Conservation (phyloP, 768 basidiomycete species). For the Lactifluus volemus region DNA sequence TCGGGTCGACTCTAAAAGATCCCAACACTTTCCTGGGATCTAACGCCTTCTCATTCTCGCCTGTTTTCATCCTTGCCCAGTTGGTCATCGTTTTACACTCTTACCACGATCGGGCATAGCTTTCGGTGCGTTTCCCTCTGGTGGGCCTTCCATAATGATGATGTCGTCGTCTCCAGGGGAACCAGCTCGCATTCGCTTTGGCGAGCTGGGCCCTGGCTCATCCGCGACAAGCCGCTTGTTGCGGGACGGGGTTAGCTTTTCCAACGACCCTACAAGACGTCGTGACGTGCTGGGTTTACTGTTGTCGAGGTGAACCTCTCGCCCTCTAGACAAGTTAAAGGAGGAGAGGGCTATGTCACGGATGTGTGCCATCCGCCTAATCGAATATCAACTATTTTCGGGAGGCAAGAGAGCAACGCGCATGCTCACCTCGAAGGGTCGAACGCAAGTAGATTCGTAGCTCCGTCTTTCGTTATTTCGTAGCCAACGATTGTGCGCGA, state of each 20-base stretch:
- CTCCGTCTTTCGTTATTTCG: constrained; percentile 51
- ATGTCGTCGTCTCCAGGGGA: constrained; percentile 5
- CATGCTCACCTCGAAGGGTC: constrained; percentile 60
- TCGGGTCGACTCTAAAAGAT: constrained; percentile 40
- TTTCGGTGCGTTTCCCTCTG: not conserved
- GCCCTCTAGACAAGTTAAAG: not conserved
- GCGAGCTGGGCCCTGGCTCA: not conserved
- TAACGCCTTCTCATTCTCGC: constrained; percentile 18
- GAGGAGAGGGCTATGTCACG: constrained; percentile 3
- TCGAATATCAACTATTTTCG: not conserved
- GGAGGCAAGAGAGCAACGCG: not conserved
- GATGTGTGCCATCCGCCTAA: constrained; percentile 4
- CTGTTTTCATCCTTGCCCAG: not conserved
- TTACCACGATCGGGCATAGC: constrained; percentile 8
- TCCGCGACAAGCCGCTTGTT: constrained; percentile 1
- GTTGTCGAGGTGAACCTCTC: not conserved
- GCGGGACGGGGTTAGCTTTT: not conserved
- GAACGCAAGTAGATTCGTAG: constrained; percentile 59
- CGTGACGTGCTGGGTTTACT: not conserved
- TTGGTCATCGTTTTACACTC: not conserved
- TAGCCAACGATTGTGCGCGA: constrained; percentile 85
- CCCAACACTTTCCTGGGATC: constrained; percentile 32
- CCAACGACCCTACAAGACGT: not conserved
- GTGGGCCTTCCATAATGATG: constrained; percentile 25
- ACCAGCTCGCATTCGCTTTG: constrained; percentile 18